Base-by-base conservation (phyloP, 1,139 yeast genomes). In the Suhomyces bokatorum region DNA sequence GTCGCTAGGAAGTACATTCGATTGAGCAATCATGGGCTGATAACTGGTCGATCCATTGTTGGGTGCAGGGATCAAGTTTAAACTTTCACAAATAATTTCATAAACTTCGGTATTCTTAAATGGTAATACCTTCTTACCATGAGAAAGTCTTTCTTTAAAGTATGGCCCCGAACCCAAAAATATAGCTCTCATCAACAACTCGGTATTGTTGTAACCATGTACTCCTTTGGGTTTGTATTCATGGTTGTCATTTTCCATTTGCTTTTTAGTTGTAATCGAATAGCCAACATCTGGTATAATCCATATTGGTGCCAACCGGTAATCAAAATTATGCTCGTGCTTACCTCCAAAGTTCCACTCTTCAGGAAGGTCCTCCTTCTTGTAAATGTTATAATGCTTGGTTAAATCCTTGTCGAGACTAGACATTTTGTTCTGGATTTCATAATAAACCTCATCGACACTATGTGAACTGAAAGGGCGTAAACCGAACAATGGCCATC, bases 401-500 rank as follows among this genome's bases (percentile, higher is more conserved):
- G 35, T 31, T 8, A 35, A 10, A 6, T 57, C 46, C 5, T 55
- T 56, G 33, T 62, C 64, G n/a, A 56, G 45, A n/a, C 56, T 53
- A 3, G 55, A 50, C 40, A 70, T 55, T 8, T 63, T 66, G 10
- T 58, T 58, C n/a, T 49, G 45, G 4, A 66, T 52, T 13, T 70
- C 69, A 1, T 59, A 49, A 53, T 63, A 73, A 12, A 82, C 49
- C 9, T 71, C 73, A 5, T 67, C 67, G 2, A 70, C 62, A 0
- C 67, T 51, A 39, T 51, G 55, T 31, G 70, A 63, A 0, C 59
- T 47, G 37, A 57, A 66, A 9, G 95, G 93, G 36, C 95, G 73
- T 39, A 88, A 66, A 0, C 95, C 96, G 55, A 76, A 83, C 47
- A 88, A 69, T n/a, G 96, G 96, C 91, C 95, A 87, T n/a, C 95